Evolutionary conservation across 148 eudicot species (phyloP), one percentile per base, ranked within the genome.

Genomic region (Camellia lanceoleosa): DNA sequence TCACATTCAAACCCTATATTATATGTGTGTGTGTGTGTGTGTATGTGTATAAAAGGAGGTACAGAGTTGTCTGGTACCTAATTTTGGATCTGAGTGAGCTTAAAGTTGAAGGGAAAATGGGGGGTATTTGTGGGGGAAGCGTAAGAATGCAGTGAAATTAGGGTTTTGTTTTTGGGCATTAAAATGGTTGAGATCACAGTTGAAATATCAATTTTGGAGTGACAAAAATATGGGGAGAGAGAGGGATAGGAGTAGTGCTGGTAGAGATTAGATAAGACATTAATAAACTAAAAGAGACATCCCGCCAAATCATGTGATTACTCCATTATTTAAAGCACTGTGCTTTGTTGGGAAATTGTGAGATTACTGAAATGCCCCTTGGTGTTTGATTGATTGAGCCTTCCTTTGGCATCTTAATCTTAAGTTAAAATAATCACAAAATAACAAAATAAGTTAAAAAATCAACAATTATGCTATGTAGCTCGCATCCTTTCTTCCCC

Each of bases 61-160:
- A 76, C 61, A 75, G 75, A 66, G 80, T 79, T 82, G 84, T 88
- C 89, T 30, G 38, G 68, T 72, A 86, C 89, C 86, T 86, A 86
- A 85, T 81, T 51, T 70, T 75, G 85, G 84, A 77, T 83, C 85
- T 79, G 82, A 46, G 64, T 58, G 82, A 80, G 83, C 87, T 80
- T 82, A 68, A 80, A 55, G 18, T 11, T 51, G 73, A 80, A 85
- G 87, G 51, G 56, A 79, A 79, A 82, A 58, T 0, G 10, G 63
- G 74, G 74, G 12, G 63, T 73, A 30, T 54, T 60, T 63, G 43
- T 19, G n/a, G 47, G 64, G 14, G 46, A 75, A 66, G 79, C 20
- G 79, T 81, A 56, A 75, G 59, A 65, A 58, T 2, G 43, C 82
- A 59, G 82, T 30, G 38, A 84, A 66, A 74, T 73, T 16, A 66